phyloP scores from a whole-genome alignment of 108 stramenopile genomes.

The Skeletonema menzelii region DNA sequence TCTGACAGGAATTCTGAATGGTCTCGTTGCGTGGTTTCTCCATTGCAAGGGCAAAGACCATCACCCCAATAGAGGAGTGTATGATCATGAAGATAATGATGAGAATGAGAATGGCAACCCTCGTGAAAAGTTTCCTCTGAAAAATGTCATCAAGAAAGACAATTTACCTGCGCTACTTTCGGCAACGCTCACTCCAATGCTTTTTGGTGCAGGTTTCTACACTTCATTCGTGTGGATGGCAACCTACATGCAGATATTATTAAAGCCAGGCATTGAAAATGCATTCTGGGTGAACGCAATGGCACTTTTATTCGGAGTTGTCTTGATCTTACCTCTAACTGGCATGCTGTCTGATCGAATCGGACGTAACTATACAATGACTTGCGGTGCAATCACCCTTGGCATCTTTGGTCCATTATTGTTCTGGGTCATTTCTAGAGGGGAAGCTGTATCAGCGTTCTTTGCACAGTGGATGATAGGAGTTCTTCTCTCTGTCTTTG shows the following conservation, averaged over 20 bases:
- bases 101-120: too few relatives aligned
- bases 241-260: constrained; percentile 60
- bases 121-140: constrained; percentile 48
- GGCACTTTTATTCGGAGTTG: constrained; percentile 54
- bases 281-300: constrained; percentile 68
- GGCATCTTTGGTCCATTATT: constrained; percentile 48
- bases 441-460: constrained; percentile 41
- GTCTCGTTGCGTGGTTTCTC: constrained; percentile 53
- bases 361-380: constrained; percentile 62
- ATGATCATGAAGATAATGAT: constrained; percentile 22
- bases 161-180: constrained; percentile 55
- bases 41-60: constrained; percentile 55
- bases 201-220: constrained; percentile 70
- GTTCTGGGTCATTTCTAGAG: constrained; percentile 46
- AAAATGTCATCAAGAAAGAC: constrained; percentile 55
- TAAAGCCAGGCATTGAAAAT: constrained; percentile 54
- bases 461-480: constrained; percentile 60
- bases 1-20: constrained; percentile 65
- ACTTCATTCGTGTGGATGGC: constrained; percentile 72
- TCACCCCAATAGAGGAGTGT: constrained; percentile 43
- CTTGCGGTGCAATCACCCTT: constrained; percentile 33
- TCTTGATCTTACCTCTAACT: constrained; percentile 53
- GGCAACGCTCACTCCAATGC: constrained; percentile 66
- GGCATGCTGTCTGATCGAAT: constrained; percentile 55
- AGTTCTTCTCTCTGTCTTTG: constrained; percentile 53